Conservation (phyloP, 495 filamentous ascomycete genomes). For the Aspergillus sparsus region DNA sequence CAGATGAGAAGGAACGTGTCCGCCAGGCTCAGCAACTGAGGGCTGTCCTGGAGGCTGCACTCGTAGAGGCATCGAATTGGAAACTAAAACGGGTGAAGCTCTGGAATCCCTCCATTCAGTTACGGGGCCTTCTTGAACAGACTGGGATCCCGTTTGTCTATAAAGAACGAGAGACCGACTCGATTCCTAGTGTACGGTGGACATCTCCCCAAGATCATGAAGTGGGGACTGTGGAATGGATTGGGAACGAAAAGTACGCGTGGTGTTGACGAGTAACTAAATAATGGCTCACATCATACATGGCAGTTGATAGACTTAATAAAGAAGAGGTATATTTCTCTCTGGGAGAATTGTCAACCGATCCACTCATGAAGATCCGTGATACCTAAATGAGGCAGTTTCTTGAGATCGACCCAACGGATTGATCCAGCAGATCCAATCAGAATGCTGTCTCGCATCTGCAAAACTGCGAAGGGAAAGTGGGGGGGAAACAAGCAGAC, state of each 20-base stretch:
- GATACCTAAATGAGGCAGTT: no score
- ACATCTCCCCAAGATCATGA: not conserved
- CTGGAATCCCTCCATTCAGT: not conserved
- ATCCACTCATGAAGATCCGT: no score
- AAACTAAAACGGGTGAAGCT: slow-evolving; percentile 3
- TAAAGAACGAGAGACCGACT: not conserved
- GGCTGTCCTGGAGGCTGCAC: slow-evolving; percentile 8
- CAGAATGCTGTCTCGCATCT: no score
- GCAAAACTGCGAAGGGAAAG: no score
- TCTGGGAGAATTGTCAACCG: no score
- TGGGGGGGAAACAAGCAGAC: no score
- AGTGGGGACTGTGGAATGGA: not conserved
- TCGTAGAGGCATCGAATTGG: slow-evolving; percentile 7
- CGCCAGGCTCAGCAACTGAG: not conserved
- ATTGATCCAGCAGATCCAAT: no score
- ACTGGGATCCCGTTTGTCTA: not conserved
- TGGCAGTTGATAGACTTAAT: no score
- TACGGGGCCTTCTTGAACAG: not conserved
- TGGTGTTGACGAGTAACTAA: slow-evolving; percentile 9
- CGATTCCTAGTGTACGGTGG: slow-evolving; percentile 5
- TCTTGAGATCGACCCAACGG: no score
- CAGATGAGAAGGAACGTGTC: not conserved
- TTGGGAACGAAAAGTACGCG: slow-evolving; percentile 13
- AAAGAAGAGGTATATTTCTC: no score
- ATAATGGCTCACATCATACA: no score